Evolutionary conservation across 2,329 filamentous ascomycete genomes (phyloP).

Genomic region (Arthroderma uncinatum): DNA sequence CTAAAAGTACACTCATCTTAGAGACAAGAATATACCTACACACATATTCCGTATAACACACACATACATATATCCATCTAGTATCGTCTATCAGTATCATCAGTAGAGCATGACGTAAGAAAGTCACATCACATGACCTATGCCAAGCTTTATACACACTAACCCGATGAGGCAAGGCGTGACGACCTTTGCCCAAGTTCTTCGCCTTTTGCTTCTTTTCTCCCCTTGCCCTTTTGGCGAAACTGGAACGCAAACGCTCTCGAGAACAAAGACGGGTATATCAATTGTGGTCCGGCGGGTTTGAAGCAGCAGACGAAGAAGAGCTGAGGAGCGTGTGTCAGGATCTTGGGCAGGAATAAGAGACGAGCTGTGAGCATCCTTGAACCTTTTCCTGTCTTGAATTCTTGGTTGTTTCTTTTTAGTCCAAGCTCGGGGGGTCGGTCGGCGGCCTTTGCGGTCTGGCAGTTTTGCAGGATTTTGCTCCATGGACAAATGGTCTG

Average conservation of each 20-base stretch:
- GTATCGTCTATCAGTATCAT: too few species aligned
- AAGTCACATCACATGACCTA: not conserved
- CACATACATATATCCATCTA: too few species aligned
- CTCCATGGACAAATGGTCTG: not conserved
- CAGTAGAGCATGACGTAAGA: too few species aligned
- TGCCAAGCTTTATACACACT: not conserved
- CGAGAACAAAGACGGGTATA: conserved; percentile 7
- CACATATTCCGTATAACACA: too few species aligned
- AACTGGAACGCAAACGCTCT: not conserved
- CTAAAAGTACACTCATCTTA: too few species aligned
- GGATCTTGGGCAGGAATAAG: not conserved
- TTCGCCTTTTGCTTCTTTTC: not conserved
- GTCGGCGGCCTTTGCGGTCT: not conserved
- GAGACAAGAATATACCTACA: too few species aligned
- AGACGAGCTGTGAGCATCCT: conserved; percentile 2
- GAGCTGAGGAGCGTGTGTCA: not conserved
- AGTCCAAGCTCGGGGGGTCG: not conserved
- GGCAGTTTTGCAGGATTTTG: not conserved
- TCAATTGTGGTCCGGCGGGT: conserved; percentile 13
- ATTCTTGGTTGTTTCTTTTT: not conserved
- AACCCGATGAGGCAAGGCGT: not conserved
- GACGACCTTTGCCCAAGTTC: too few species aligned
- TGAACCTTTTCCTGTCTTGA: not conserved
- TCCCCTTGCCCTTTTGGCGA: not conserved
- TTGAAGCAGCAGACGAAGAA: conserved; percentile 10